A percentile compares a stretch with the other conserved stretches of the same genome.
These are phyloP conservation scores for Geotrichum australiense DNA, from an alignment of 1,139 yeast species.

Conservation along the genomic window DNA sequence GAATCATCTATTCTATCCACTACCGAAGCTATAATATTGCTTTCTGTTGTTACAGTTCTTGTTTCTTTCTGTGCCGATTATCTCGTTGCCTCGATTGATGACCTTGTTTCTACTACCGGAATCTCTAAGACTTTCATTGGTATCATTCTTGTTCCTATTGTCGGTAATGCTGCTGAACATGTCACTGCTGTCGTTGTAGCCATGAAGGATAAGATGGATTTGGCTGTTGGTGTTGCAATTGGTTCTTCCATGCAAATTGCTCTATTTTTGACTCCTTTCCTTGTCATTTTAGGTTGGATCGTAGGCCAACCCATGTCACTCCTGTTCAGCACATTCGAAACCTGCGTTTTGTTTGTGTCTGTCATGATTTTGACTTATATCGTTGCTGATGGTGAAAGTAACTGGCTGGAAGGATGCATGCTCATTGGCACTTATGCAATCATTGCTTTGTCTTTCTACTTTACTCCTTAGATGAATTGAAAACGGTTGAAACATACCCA, in stretches of 20 bases:
- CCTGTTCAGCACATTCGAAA: constrained; percentile 86
- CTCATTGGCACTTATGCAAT: constrained; percentile 76
- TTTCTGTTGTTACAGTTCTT: constrained; percentile 61
- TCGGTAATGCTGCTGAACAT: constrained; percentile 99
- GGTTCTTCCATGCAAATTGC: constrained; percentile 96
- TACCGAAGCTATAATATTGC: constrained; percentile 27
- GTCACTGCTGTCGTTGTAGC: constrained; percentile 95
- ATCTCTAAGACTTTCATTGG: constrained; percentile 93
- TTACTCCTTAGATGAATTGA: constrained; percentile 4
- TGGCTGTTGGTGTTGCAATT: constrained; percentile 93
- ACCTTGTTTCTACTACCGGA: constrained; percentile 73
- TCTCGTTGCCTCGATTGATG: constrained; percentile 88
- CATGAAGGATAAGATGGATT: constrained; percentile 91
- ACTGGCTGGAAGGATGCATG: constrained; percentile 97
- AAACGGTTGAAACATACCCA: neutral
- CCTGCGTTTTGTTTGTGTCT: constrained; percentile 80
- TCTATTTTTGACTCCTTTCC: constrained; percentile 85
- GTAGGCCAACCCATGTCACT: constrained; percentile 88
- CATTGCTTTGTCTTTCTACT: constrained; percentile 74
- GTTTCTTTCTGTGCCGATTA: constrained; percentile 94
- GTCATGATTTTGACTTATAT: constrained; percentile 82
- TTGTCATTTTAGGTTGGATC: constrained; percentile 91
- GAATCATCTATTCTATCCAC: constrained; percentile 26
- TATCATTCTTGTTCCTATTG: constrained; percentile 85
- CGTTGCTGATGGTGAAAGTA: constrained; percentile 87